Evolutionary conservation across 768 basidiomycete species (phyloP), one percentile per base, ranked within the genome.

Genomic region (Butyriboletus loyo): DNA sequence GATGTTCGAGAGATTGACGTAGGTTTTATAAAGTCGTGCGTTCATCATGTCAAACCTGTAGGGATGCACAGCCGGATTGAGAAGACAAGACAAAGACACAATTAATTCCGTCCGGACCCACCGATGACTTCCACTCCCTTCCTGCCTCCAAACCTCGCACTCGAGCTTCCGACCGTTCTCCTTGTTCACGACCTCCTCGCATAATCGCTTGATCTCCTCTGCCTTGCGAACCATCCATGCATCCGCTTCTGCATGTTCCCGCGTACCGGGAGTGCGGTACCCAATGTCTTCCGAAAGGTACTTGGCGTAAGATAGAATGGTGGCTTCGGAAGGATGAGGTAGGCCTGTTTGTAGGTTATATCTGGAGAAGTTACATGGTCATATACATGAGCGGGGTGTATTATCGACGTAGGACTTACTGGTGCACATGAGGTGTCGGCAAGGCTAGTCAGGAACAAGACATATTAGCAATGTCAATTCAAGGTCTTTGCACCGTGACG

Each of bases 131-230:
- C 94, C 93, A 56, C 84, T 90, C 2, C 94, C 93, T 59, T 86
- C 78, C 69, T 97, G 95, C 50, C 86, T 76, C 89, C 91, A 96
- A 0, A 95, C 84, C 63, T 97, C 92, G 61, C 96, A 94, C 64
- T 95, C 77, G n/a, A 96, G 72, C 40, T 85, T 85, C 42, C 85
- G 73, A 5, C 60, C 72, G 0, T 55, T 62, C 53, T 54, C 75
- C 70, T 64, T 67, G 30, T 65, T 64, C 7, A 79, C 76, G 27
- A 82, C 68, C 43, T 70, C 69, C 40, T 87, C 82, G 64, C 93
- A 95, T 46, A 83, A 69, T 30, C 69, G 67, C 61, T 84, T 75
- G 34, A 95, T 67, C 39, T 75, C 74, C 48, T 84, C 72, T 3
- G 87, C 86, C 61, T 86, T 81, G 41, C 80, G 71, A 21, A 85